A percentile compares a stretch with the other conserved stretches of the same genome.
Evolutionary conservation across 1,284 basidiomycete genomes (phyloP).

Genomic region (Moesziomyces antarcticus): DNA sequence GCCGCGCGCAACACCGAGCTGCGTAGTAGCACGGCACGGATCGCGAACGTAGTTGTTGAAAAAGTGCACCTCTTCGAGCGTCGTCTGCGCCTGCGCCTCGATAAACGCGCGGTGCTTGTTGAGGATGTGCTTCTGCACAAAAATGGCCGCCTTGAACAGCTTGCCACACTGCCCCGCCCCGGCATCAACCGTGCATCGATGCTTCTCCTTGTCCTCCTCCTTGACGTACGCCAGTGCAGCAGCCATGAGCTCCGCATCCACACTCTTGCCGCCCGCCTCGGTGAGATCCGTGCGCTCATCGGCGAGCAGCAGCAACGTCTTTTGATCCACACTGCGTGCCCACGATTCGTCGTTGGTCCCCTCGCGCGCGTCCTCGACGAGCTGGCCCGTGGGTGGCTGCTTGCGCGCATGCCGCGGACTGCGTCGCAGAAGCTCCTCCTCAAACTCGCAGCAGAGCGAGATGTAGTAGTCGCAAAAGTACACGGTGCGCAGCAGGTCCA

Average conservation of each 20-base stretch:
- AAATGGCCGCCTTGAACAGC: conserved; percentile 59
- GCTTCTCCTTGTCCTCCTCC: conserved; percentile 59
- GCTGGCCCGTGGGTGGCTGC: conserved; percentile 26
- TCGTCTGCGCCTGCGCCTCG: conserved; percentile 14
- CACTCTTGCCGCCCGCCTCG: conserved; percentile 46
- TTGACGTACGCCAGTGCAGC: conserved; percentile 49
- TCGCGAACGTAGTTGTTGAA: conserved; percentile 58
- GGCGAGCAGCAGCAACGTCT: conserved; percentile 46
- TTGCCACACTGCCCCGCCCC: conserved; percentile 53
- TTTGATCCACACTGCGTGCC: conserved; percentile 56
- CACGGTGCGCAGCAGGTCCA: conserved; percentile 60
- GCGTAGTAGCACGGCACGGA: conserved; percentile 38
- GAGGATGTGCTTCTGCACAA: conserved; percentile 63
- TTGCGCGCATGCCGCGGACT: conserved; percentile 51
- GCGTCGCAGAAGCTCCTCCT: conserved; percentile 60
- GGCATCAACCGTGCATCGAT: conserved; percentile 55
- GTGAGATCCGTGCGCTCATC: conserved; percentile 41
- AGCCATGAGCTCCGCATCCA: conserved; percentile 38
- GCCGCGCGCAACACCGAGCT: conserved; percentile 5
- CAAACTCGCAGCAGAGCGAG: conserved; percentile 59
- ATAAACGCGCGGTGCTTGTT: conserved; percentile 60
- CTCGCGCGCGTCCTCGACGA: conserved; percentile 40
- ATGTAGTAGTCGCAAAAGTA: conserved; percentile 66
- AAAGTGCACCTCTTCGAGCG: conserved; percentile 32
- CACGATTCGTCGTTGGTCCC: conserved; percentile 53